Evolutionary conservation across 768 basidiomycete genomes (phyloP), one percentile per base, ranked within the genome.

Genomic region (Paxillus rubicundulus): DNA sequence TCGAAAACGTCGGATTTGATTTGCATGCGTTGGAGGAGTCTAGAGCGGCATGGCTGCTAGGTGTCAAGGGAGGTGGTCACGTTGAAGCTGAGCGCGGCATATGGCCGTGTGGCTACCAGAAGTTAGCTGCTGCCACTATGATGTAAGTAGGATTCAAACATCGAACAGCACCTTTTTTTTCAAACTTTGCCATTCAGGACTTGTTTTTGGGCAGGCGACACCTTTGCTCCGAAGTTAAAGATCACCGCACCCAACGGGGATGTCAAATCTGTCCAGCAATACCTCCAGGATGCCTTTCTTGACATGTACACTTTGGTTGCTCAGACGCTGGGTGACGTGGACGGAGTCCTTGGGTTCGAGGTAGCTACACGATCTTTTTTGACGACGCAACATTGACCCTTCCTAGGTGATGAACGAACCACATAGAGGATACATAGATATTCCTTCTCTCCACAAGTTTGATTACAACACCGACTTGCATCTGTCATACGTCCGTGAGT

Each of bases 381-480:
- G 50, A 5, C 12, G 5, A 44, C 4, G 18, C 24, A 5, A 24
- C 49, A 36, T 52, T 61, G 30, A 66, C 28, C 9, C 5, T 36
- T 10, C 24, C 14, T 57, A 95, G 92, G 81, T 93, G 67, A 85
- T 96, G 79, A 97, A 98, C 59, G 94, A 97, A 70, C 94, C 94
- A 0, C 94, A 99, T 71, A 78, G 86, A 62, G 97, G 96, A 38
- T 98, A 96, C 68, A 85, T 96, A 53, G 81, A 87, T 48, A 73
- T 97, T 5, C 77, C 80, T 21, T 91, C 92, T 1, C 75, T 97
- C 41, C 86, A 97, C 59, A 74, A 77, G 9, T 98, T 92, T 71
- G 87, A 98, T 69, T 97, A 97, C 67, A 97, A 93, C 55, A 94
- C 93, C 2, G 94, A 98, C 63, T 81, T 99, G 13, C 95, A 97